These are phyloP conservation scores for Xylaria longipes DNA, from an alignment of 495 filamentous ascomycete species.

Conservation along the genomic window DNA sequence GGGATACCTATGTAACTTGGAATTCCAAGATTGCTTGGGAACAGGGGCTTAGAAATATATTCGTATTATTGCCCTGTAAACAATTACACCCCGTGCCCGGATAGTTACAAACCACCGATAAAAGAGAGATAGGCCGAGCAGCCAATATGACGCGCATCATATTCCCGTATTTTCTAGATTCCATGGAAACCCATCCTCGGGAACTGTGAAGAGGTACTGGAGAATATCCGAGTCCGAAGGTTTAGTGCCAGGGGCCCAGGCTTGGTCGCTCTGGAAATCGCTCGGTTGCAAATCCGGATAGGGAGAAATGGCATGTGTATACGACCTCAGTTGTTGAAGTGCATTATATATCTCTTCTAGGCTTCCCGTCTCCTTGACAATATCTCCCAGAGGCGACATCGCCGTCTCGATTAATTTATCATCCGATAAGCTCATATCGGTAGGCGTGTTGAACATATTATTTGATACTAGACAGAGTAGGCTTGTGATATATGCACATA, in stretches of 20 bases:
- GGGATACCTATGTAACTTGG: too few species aligned
- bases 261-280: neutral
- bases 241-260: neutral
- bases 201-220: neutral
- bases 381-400: neutral
- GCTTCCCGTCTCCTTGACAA: neutral
- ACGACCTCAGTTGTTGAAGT: slow-evolving; percentile 3
- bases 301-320: neutral
- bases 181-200: neutral
- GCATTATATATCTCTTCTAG: neutral
- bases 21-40: too few species aligned
- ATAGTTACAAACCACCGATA: neutral
- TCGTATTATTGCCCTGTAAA: neutral
- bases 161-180: neutral
- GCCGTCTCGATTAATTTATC: neutral
- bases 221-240: neutral
- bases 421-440: neutral
- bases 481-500: slow-evolving; percentile 8
- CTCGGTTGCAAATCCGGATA: neutral
- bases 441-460: slow-evolving; percentile 2
- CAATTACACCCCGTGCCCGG: neutral
- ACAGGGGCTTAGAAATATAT: too few species aligned
- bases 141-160: neutral
- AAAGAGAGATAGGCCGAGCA: neutral
- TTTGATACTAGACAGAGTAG: slow-evolving; percentile 1